Base-by-base conservation (phyloP, 768 basidiomycete genomes). In the Leccinum sublutescens region DNA sequence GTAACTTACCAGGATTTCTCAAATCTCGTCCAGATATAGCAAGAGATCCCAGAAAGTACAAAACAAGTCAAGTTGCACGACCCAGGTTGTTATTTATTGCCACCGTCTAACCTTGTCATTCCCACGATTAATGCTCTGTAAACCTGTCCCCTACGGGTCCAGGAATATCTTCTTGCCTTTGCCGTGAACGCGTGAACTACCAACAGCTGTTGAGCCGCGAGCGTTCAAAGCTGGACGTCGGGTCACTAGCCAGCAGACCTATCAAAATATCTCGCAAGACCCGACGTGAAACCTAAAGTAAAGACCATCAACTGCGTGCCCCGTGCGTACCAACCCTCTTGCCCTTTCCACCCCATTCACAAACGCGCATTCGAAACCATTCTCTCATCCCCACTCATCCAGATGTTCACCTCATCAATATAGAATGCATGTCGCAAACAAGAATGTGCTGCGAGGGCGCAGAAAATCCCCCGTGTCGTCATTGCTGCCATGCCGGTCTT, bases 391-490 rank as follows among this genome's bases (percentile, higher is more conserved):
- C 36, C 21, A 11, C 21, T 23, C 45, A 2, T 1, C 45, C 21
- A 4, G 10, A 2, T 8, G 59, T 61, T 68, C 64, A 73, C 62
- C 55, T 29, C 62, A 29, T 51, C 50, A 45, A 55, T 45, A 45
- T 71, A 95, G 93, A 95, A 95, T 85, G 91, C 93, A n/a, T 96
- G 95, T 74, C 81, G 95, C 66, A 91, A 93, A 69, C 94, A 95
- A 97, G 97, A 78, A 97, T 97, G 95, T 82, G 23, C 23, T 98
- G 95, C 71, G 93, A 95, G 73, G 94, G 93, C 3, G 95, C 94
- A 14, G 95, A 97, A 94, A 92, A 23, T 67, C 95, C 95, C 25
- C 95, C 95, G n/a, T 98, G 95, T 75, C 87, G 90, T 67, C 85
- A 95, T 49, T 98, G 95, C 76, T 82, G 91, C 33, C 89, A 93